Evolutionary conservation across 2,329 filamentous ascomycete genomes (phyloP), one percentile per base, ranked within the genome.

Genomic region (Aspergillus hortae): DNA sequence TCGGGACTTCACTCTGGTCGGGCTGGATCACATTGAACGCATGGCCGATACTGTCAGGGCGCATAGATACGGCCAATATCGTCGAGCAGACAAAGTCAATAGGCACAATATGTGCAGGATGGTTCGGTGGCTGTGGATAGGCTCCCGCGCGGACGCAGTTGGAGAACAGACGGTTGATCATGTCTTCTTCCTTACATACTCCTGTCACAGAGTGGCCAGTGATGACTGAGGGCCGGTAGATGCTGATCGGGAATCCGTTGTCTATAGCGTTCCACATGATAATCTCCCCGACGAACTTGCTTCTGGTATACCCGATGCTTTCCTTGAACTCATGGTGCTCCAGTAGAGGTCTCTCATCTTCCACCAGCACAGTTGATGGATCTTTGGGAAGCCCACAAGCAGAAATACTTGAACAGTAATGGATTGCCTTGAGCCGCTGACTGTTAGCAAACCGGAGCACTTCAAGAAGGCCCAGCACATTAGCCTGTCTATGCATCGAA

Each of bases 221-320:
- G 4, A 64, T 52, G 9, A 57, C 43, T 1, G 58, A 53, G 2
- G 58, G 58, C 1, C 62, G 52, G 44, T 62, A 56, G 17, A 64
- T 56, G 4, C 51, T 40, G 25, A 59, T 44, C 1, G 60, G 61
- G 9, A 60, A 49, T 6, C 61, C 58, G 10, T 56, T 57, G 2
- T 32, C 27, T 6, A 56, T 56, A 1, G 57, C 58, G 12, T 58
- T 51, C 55, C 55, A 57, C 4, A 51, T 45, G 6, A 64, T 53
- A 5, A 38, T 51, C 33, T 64, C 62, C 0, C 53, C 58, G 9
- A 63, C 62, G 17, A 49, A 52, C 25, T 64, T 56, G 49, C 59
- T 64, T 5, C 51, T 52, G 0, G 55, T 45, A 21, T 64, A 64
- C 11, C 62, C 59, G 2, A 51, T 50, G 14, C 51, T 47, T 7